Evolutionary conservation across 2,329 filamentous ascomycete species (phyloP), one percentile per base, ranked within the genome.

Genomic region (Monosporascus sp.): DNA sequence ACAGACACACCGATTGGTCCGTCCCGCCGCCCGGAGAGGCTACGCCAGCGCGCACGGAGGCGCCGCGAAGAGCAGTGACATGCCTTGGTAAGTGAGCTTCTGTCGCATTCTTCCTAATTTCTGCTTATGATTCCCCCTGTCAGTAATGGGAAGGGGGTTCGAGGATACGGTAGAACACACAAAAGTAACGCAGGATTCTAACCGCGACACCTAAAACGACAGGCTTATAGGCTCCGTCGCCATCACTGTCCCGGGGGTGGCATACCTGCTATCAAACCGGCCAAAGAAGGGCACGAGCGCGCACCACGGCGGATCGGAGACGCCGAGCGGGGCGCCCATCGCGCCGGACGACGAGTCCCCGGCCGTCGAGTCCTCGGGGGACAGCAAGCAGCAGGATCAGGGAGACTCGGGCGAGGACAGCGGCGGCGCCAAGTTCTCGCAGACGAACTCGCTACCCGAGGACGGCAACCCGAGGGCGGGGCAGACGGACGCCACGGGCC

Each of bases 41-140:
- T 60, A 62, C 22, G 52, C 57, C n/a, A 56, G 48, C 50, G 51
- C 52, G 11, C 47, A 53, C 38, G 49, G 43, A 18, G 50, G 50
- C 1, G 57, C 57, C 7, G 49, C 57, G 38, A 62, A 63, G 46
- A 46, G 60, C 20, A 62, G 60, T 44, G 65, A 67, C 17, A 8
- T 63, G 56, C 65, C 65, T n/a, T 67, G 60, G 65, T 67, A 55
- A 65, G 62, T 35, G 11, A 35, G 11, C 31, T 35, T 35, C 31
- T 35, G 4, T 35, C 11, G 31, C 5, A 1, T 3, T 5, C 9
- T 35, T 14, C 31, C 31, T 14, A 35, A 11, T 35, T 31, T 14
- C 31, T 5, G 2, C 31, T 11, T 14, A 9, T 11, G 9, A 11
- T 35, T 14, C 31, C 11, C 31, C 31, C 31, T 14, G 31, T 5